These are phyloP conservation scores for Phoenix dactylifera DNA, from an alignment of 176 grass and related monocot species.

Conservation along the genomic window DNA sequence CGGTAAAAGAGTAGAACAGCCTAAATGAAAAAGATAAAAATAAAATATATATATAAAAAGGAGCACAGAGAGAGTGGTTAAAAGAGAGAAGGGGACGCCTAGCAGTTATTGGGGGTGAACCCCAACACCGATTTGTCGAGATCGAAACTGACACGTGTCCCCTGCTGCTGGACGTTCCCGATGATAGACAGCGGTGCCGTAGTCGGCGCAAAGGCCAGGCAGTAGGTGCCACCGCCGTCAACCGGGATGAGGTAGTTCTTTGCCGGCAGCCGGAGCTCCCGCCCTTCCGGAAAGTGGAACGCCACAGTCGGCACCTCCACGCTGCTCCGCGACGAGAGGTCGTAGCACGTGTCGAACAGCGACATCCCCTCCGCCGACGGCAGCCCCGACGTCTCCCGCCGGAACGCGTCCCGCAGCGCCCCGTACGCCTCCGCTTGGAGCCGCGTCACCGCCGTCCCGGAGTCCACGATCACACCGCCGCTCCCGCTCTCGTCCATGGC, in stretches of 20 bases:
- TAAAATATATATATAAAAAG: background rate
- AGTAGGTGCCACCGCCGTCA: conserved; percentile 58
- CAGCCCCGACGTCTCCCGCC: conserved; percentile 29
- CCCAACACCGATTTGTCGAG: conserved; percentile 48
- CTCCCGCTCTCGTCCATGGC: conserved; percentile 48
- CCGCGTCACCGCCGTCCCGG: conserved; percentile 62
- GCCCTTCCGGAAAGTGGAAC: conserved; percentile 44
- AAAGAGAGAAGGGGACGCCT: background rate
- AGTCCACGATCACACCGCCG: conserved; percentile 95
- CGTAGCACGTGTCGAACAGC: conserved; percentile 98
- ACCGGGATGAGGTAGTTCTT: conserved; percentile 98
- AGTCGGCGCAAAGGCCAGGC: conserved; percentile 78
- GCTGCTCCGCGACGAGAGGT: conserved; percentile 57
- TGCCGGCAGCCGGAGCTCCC: conserved; percentile 47
- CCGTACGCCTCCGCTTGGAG: conserved; percentile 40
- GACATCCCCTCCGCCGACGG: conserved; percentile 20
- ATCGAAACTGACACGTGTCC: conserved; percentile 73
- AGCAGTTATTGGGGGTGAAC: conserved; percentile 78
- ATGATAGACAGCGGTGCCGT: conserved; percentile 67
- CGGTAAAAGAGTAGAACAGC: too few relatives aligned
- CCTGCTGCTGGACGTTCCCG: conserved; percentile 98
- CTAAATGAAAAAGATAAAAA: background rate
- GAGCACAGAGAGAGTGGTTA: background rate
- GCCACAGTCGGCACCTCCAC: conserved; percentile 79
- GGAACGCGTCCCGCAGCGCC: conserved; percentile 58